Evolutionary conservation across 768 basidiomycete genomes (phyloP), one percentile per base, ranked within the genome.

Genomic region (Boletus rubroflammeus): DNA sequence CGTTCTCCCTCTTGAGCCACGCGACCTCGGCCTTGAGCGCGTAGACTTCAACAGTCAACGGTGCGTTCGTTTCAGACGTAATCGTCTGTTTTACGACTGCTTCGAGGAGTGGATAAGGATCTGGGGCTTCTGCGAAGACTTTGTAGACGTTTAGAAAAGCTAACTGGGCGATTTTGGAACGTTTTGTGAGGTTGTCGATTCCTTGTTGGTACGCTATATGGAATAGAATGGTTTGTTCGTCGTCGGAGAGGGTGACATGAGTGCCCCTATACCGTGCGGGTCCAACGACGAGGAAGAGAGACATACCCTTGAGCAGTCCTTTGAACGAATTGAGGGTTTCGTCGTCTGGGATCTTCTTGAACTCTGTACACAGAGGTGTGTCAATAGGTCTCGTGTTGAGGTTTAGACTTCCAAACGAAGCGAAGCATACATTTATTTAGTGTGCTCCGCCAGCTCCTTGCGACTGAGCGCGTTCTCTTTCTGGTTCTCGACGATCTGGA

Each of bases 101-200:
- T 65, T 99, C 96, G 15, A 99, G 83, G 7, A 98, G 78, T 9
- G 97, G 97, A 68, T 96, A 97, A 15, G 97, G 97, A 69, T 99
- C 97, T 0, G 96, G 97, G 3, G 92, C 96, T 65, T 99, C 97
- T 0, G 96, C 94, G 8, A 99, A 73, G 21, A 96, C 83, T 68
- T 98, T 98, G 79, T 98, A 98, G 19, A 95, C 88, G 62, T 86
- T 92, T n/a, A 98, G 77, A 72, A 99, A 98, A 0, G 94, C 91
- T 64, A 89, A 95, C 77, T 99, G 96, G 10, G 94, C 89, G 23
- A 81, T 73, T 68, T 98, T 98, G 36, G 88, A 91, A 9, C 97
- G 88, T 61, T 91, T 89, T 0, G 96, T 98, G 59, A 99, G 83
- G 66, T 77, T 87, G 76, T 99, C 97, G 53, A 99, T 98, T 74